A percentile compares a stretch with the other conserved stretches of the same genome.
These are phyloP conservation scores for Agrocybe chaxingu DNA, from an alignment of 768 basidiomycete genomes.

Conservation along the genomic window DNA sequence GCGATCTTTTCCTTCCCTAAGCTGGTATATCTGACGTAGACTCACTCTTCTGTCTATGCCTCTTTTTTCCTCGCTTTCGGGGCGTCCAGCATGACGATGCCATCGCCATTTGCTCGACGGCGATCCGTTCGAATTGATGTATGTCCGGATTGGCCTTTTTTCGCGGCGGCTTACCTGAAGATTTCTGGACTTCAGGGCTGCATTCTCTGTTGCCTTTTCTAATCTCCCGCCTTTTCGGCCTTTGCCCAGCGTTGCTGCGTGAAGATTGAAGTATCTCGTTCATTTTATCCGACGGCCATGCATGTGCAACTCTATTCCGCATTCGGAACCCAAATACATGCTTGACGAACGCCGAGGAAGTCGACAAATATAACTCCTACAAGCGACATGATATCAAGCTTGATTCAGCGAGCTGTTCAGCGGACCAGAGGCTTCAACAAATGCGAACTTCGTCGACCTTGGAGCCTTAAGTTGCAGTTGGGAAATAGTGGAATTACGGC, in stretches of 20 bases:
- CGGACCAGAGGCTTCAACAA: no score
- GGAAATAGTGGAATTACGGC: slow-evolving; percentile 14
- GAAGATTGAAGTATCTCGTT: no score
- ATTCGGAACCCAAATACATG: no score
- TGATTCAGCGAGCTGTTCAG: no score
- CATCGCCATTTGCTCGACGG: slow-evolving; percentile 8
- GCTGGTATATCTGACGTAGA: slow-evolving; percentile 4
- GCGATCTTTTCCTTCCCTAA: neutral
- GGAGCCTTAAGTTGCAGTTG: slow-evolving; percentile 7
- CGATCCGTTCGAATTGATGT: slow-evolving; percentile 17
- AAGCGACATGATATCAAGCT: no score
- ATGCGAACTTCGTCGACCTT: no score
- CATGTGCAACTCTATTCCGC: neutral
- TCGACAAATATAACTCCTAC: no score
- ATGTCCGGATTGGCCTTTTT: slow-evolving; percentile 24
- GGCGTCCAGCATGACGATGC: slow-evolving; percentile 9
- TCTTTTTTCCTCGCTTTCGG: slow-evolving; percentile 4
- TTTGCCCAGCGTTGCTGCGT: neutral
- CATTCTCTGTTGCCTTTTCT: slow-evolving; percentile 11
- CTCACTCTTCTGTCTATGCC: neutral
- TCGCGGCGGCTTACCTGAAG: slow-evolving; percentile 25
- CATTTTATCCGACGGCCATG: neutral
- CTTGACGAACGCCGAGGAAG: no score
- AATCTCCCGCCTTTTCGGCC: slow-evolving; percentile 20
- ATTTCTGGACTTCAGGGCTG: slow-evolving; percentile 17